phyloP scores from a whole-genome alignment of 78 protist genomes.

The Bigelowiella natans region DNA sequence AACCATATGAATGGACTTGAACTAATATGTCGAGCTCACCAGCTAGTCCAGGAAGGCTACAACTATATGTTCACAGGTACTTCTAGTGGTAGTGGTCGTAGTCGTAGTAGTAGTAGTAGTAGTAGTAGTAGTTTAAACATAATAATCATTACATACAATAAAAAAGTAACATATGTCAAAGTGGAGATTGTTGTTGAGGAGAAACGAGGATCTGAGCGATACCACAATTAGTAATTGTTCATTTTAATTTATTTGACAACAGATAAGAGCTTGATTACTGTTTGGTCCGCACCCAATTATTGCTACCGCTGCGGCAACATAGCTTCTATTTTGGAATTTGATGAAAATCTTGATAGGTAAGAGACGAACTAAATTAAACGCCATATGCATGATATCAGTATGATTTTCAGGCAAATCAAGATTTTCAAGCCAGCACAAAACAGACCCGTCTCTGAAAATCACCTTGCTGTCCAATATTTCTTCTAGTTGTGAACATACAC shows the following conservation, averaged over 20 bases:
- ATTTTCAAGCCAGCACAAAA: background rate
- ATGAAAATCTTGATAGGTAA: background rate
- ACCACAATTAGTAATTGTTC: too few species aligned
- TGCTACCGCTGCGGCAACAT: constrained; percentile 55
- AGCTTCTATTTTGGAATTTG: background rate
- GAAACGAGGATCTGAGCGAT: too few species aligned
- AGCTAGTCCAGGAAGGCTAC: constrained; percentile 97
- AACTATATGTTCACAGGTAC: constrained; percentile 37
- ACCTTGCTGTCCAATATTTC: background rate
- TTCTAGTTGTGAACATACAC: background rate
- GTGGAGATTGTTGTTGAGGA: too few species aligned
- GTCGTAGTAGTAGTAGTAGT: too few species aligned
- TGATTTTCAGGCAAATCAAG: background rate
- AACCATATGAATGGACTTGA: constrained; percentile 63
- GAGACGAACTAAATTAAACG: background rate
- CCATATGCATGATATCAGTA: background rate
- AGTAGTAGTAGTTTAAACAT: too few species aligned
- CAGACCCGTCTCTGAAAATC: background rate
- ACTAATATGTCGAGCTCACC: constrained; percentile 95
- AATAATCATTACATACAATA: too few species aligned
- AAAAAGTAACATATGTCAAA: too few species aligned
- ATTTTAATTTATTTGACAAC: constrained; percentile 81
- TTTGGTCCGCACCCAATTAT: constrained; percentile 99
- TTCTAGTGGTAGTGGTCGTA: too few species aligned
- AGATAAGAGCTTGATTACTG: constrained; percentile 80